phyloP scores from a whole-genome alignment of 768 basidiomycete species.

The Russula sp. region DNA sequence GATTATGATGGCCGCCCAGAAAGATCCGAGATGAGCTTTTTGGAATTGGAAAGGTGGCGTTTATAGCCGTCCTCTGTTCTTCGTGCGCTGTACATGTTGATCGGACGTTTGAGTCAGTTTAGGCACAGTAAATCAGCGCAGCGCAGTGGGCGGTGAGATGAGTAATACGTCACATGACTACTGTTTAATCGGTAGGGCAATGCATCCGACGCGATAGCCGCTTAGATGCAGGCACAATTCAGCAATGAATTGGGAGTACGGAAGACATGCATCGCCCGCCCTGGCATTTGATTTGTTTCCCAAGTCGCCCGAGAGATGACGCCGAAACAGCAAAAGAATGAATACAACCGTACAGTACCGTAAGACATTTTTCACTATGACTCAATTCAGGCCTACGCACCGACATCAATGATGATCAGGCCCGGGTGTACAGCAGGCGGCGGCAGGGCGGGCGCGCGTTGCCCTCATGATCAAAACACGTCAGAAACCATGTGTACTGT shows the following conservation, averaged over 20 bases:
- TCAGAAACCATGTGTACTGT: not conserved
- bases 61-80: not conserved
- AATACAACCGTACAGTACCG: not conserved
- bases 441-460: not conserved
- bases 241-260: not conserved
- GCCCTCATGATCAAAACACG: not conserved
- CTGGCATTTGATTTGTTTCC: not conserved
- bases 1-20: constrained; percentile 16
- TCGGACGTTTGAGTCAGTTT: not conserved
- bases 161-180: not conserved
- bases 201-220: not conserved
- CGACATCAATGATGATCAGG: not conserved
- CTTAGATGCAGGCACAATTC: not conserved
- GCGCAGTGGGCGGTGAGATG: not conserved
- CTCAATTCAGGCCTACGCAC: not conserved
- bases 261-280: not conserved
- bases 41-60: not conserved
- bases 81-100: not conserved
- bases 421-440: not conserved
- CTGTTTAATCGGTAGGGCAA: not conserved
- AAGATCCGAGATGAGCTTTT: not conserved
- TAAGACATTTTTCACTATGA: not conserved
- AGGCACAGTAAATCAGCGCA: not conserved
- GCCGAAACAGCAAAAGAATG: not conserved
- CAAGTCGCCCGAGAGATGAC: too few relatives aligned